These are phyloP conservation scores for Ogataea nitratoaversa DNA, from an alignment of 805 yeast species.

Conservation along the genomic window DNA sequence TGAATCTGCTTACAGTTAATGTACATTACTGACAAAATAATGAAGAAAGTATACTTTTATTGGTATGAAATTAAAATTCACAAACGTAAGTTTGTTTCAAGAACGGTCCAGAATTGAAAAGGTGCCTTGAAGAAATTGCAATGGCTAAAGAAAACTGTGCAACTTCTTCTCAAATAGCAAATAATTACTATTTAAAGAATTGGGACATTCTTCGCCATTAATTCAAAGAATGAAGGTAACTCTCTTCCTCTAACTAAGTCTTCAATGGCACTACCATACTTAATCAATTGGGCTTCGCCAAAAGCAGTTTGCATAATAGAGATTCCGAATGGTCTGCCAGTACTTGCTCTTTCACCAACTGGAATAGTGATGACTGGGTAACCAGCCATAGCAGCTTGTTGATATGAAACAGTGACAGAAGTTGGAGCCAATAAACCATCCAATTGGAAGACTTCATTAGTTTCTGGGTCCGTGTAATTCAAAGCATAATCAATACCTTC, in stretches of 20 bases:
- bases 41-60: no score
- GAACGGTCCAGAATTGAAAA: no score
- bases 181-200: slow-evolving; percentile 12
- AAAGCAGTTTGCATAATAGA: slow-evolving; percentile 29
- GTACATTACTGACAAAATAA: no score
- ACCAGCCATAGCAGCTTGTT: slow-evolving; percentile 30
- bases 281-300: slow-evolving; percentile 26
- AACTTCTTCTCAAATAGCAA: no score
- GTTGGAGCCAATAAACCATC: slow-evolving; percentile 24
- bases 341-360: slow-evolving; percentile 15
- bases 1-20: no score
- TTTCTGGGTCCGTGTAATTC: slow-evolving; percentile 23
- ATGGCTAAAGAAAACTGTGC: no score
- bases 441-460: slow-evolving; percentile 23
- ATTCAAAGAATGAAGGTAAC: slow-evolving; percentile 22
- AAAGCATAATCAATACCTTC: slow-evolving; percentile 31
- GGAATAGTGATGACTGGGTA: slow-evolving; percentile 29
- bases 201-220: slow-evolving; percentile 25
- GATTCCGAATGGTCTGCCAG: slow-evolving; percentile 27
- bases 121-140: no score
- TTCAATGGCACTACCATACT: slow-evolving; percentile 28
- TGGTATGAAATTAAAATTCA: no score
- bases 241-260: slow-evolving; percentile 18
- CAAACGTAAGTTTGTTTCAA: no score
- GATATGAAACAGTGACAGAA: slow-evolving; percentile 23